Evolutionary conservation across 2,329 filamentous ascomycete species (phyloP).

Genomic region (Stagonosporopsis rhizophila): DNA sequence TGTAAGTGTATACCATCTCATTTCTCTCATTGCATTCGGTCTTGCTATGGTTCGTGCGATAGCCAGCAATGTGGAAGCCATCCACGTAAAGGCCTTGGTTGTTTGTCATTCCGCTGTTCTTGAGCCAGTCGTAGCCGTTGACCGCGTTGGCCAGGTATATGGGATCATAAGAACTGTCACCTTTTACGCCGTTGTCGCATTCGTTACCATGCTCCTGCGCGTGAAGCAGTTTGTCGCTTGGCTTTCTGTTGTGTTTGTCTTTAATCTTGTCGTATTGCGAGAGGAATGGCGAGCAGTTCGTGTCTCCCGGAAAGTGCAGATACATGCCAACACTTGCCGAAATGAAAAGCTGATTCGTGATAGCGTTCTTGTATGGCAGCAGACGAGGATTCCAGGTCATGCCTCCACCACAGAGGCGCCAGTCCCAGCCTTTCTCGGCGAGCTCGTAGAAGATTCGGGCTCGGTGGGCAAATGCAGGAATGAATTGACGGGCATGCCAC

Average conservation of each 20-base stretch:
- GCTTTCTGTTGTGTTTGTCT: slow-evolving; percentile 4
- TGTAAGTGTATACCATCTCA: slow-evolving; percentile 93
- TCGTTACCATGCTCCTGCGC: slow-evolving; percentile 17
- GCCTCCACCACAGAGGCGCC: slow-evolving; percentile 78
- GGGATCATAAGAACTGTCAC: slow-evolving; percentile 57
- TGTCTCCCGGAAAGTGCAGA: slow-evolving; percentile 82
- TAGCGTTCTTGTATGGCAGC: slow-evolving; percentile 89
- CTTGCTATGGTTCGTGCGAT: slow-evolving; percentile 63
- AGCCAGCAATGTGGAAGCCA: slow-evolving; percentile 83
- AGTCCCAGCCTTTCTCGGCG: slow-evolving; percentile 81
- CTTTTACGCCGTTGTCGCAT: slow-evolving; percentile 13
- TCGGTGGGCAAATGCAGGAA: slow-evolving; percentile 79
- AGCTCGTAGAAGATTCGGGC: slow-evolving; percentile 86
- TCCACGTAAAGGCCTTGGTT: slow-evolving; percentile 77
- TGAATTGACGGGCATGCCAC: slow-evolving; percentile 82
- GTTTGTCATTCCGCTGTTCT: slow-evolving; percentile 81
- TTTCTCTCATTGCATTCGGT: slow-evolving; percentile 80
- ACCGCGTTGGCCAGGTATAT: slow-evolving; percentile 76
- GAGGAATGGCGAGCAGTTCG: slow-evolving; percentile 73
- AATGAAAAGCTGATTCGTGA: slow-evolving; percentile 91
- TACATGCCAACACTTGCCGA: slow-evolving; percentile 89
- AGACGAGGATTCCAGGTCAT: slow-evolving; percentile 87
- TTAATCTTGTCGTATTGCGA: slow-evolving; percentile 35
- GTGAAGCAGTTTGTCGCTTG: slow-evolving; percentile 5
- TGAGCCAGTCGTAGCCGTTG: slow-evolving; percentile 82